Base-by-base conservation (phyloP, 2,329 filamentous ascomycete genomes). In the Trichoderma harzianum region DNA sequence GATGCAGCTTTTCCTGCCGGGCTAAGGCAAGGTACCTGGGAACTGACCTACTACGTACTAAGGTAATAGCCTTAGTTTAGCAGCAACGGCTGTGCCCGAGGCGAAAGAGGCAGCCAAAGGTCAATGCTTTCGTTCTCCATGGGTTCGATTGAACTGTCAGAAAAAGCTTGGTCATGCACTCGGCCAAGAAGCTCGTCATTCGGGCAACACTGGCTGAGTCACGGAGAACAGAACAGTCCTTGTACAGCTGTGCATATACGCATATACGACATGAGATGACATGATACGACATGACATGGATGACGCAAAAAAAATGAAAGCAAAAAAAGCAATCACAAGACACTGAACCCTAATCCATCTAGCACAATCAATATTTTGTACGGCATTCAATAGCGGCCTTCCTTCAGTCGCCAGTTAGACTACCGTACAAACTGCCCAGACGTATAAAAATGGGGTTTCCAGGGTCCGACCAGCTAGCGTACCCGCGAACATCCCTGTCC, bases 401-500 rank as follows among this genome's bases (percentile, higher is more conserved):
- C n/a, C 47, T 53, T 24, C 21, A 24, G 11, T 53, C n/a, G 47
- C 47, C 24, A 53, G 47, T 21, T 39, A 39, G 7, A 18, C 7
- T 39, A 12, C 32, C 12, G 12, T 39, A 47, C 43, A 47, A 47
- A 47, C 47, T 12, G 21, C 21, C 12, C 14, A 47, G 26, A 47
- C 7, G 14, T 7, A 39, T 43, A 63, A 30, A 36, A 34, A n/a
- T 21, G 24, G 47, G 10, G 7, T 24, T 26, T 24, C 21, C 30
- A 51, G n/a, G 47, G 47, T 12, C 32, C 24, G 10, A 32, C 26
- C 60, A 58, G 39, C 43, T 71, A 71, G 69, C 71, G 57, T 36
- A 69, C 60, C 71, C 61, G 66, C 53, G 51, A 53, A n/a, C 55
- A 73, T 71, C 72, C 72, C 71, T 73, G 72, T 71, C 72, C 72